Evolutionary conservation across 2,329 filamentous ascomycete species (phyloP), one percentile per base, ranked within the genome.

Genomic region (Trichoderma harzianum): DNA sequence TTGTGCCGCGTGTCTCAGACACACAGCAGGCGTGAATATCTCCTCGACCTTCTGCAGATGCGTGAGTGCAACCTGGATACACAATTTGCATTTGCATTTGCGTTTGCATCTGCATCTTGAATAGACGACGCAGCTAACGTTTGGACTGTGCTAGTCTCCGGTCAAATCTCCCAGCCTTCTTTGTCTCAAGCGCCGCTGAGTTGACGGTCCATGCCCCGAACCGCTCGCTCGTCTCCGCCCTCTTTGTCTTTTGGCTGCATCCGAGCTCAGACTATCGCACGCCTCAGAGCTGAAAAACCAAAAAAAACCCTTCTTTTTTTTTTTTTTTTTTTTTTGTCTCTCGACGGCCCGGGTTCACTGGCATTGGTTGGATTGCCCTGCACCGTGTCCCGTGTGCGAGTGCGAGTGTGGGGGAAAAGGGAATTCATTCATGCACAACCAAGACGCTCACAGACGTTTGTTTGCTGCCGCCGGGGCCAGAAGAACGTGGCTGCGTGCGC

Each of bases 401-500:
- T 32, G 55, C 32, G n/a, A 53, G 67, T 55, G 66, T 61, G 66
- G 66, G 67, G 66, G 51, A 51, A 61, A 39, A 24, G 39, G 39
- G 16, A 43, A n/a, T 16, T 36, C 34, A 34, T 51, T 61, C 55
- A 61, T 61, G 55, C 57, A 61, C 30, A 28, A 30, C 55, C 32
- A 28, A 53, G 36, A 32, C 65, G 12, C 53, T 32, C 36, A 34
- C 36, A 34, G 66, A 64, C 58, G 68, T 58, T 60, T 70, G 68
- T 64, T 70, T 70, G 60, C 67, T 64, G 47, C 43, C 47, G 51
- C 58, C 26, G 51, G 60, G 68, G 58, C 60, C 28, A 57, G 51
- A 47, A 43, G 26, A 64, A 18, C 68, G 58, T 64, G 60, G 58
- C 60, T 70, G 68, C 60, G 58, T 64, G 68, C 60, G 60, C 60